Conservation (phyloP, 805 yeast species). For the Diddensiella transvaalensis region DNA sequence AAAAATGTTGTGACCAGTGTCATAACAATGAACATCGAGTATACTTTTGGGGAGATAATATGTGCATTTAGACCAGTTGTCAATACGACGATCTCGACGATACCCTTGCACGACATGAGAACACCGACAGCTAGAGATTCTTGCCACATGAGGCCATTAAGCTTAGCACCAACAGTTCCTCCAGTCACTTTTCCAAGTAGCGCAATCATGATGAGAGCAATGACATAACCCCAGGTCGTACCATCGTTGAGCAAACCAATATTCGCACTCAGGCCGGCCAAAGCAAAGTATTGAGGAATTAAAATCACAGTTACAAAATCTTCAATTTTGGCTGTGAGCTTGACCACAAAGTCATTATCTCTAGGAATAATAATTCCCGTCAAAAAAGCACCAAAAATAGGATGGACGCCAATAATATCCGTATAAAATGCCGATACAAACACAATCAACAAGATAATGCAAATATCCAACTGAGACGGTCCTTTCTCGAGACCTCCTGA, state of each 20-base stretch:
- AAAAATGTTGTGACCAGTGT: slow-evolving; percentile 71
- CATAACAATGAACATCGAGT: slow-evolving; percentile 81
- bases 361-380: slow-evolving; percentile 74
- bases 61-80: slow-evolving; percentile 69
- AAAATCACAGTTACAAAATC: slow-evolving; percentile 68
- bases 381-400: slow-evolving; percentile 81
- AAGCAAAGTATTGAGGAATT: slow-evolving; percentile 75
- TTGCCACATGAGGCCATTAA: slow-evolving; percentile 63
- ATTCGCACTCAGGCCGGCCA: slow-evolving; percentile 71
- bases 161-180: slow-evolving; percentile 60
- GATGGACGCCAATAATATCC: slow-evolving; percentile 81
- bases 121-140: slow-evolving; percentile 75
- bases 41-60: slow-evolving; percentile 60
- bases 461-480: slow-evolving; percentile 54
- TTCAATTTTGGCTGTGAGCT: slow-evolving; percentile 69
- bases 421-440: slow-evolving; percentile 72
- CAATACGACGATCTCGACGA: slow-evolving; percentile 77
- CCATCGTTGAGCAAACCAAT: slow-evolving; percentile 62
- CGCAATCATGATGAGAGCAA: slow-evolving; percentile 66
- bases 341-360: slow-evolving; percentile 67
- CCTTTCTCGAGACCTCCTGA: slow-evolving; percentile 58
- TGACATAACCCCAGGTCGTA: slow-evolving; percentile 71
- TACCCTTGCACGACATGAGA: slow-evolving; percentile 85
- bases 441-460: slow-evolving; percentile 55
- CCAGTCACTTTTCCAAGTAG: slow-evolving; percentile 64